Evolutionary conservation across 352 stramenopile species (phyloP).

Genomic region (Phytophthora boehmeriae): DNA sequence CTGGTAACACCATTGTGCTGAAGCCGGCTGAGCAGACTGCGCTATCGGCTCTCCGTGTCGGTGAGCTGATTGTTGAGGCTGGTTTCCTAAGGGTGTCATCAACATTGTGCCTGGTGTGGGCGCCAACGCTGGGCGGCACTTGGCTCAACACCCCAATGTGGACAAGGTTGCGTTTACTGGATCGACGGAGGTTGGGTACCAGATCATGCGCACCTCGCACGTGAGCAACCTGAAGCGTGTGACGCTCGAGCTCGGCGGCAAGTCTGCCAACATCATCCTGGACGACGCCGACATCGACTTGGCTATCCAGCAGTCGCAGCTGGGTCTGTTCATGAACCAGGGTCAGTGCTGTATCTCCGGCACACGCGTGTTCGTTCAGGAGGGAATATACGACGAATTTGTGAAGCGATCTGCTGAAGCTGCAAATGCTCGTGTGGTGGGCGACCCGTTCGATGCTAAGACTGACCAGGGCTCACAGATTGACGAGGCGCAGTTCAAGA

Average conservation of each 20-base stretch:
- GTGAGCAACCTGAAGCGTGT: slow-evolving; percentile 74
- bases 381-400: slow-evolving; percentile 86
- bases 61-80: slow-evolving; percentile 78
- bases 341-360: slow-evolving; percentile 89
- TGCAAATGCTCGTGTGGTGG: slow-evolving; percentile 57
- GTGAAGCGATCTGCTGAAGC: slow-evolving; percentile 52
- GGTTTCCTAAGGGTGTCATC: slow-evolving; percentile 82
- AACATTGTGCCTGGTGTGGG: slow-evolving; percentile 79
- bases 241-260: slow-evolving; percentile 77
- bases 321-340: slow-evolving; percentile 84
- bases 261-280: slow-evolving; percentile 76
- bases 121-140: slow-evolving; percentile 36
- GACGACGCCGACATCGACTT: slow-evolving; percentile 69
- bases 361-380: slow-evolving; percentile 85
- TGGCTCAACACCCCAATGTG: slow-evolving; percentile 49
- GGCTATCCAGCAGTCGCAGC: slow-evolving; percentile 47
- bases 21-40: slow-evolving; percentile 96
- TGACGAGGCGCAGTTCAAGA: slow-evolving; percentile 72
- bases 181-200: slow-evolving; percentile 53
- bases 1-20: slow-evolving; percentile 92
- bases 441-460: slow-evolving; percentile 46
- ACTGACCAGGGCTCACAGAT: slow-evolving; percentile 65
- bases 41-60: slow-evolving; percentile 90
- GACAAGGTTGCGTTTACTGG: slow-evolving; percentile 86
- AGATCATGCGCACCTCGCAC: slow-evolving; percentile 55